Percentiles rank a stretch among this genome's conserved stretches.
These are phyloP conservation scores for Tilletia horrida DNA, from an alignment of 1,284 basidiomycete species.

Conservation along the genomic window DNA sequence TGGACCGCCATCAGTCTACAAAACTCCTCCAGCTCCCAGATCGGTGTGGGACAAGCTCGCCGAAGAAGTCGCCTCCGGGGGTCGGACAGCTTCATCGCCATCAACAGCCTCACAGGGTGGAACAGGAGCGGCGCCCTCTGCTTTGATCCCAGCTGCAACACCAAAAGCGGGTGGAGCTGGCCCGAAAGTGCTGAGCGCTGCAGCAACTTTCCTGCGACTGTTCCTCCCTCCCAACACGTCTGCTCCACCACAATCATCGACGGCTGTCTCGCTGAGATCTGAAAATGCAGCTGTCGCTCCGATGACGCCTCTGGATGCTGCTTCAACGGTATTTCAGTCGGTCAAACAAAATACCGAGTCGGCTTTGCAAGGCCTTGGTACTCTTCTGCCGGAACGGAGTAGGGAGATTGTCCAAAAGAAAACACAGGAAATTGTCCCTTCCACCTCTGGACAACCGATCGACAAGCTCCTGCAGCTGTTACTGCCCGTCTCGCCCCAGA, in stretches of 20 bases:
- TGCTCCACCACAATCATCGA: neutral
- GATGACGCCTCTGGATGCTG: constrained; percentile 6
- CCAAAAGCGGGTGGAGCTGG: neutral
- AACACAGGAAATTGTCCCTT: neutral
- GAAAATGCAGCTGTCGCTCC: neutral
- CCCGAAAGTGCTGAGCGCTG: neutral
- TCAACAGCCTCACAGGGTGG: neutral
- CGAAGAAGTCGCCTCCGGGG: constrained; percentile 2
- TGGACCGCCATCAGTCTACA: neutral
- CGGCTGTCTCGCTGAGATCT: neutral
- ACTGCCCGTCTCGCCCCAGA: constrained; percentile 1
- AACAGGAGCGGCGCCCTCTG: neutral
- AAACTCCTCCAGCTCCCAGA: neutral
- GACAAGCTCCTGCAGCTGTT: neutral
- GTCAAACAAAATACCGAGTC: neutral
- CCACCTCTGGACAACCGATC: neutral
- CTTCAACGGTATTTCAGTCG: neutral
- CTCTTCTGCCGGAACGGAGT: neutral
- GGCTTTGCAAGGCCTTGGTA: neutral
- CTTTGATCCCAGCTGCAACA: neutral
- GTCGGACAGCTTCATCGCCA: neutral
- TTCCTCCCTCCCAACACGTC: constrained; percentile 3
- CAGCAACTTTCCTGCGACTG: neutral
- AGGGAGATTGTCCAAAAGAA: neutral
- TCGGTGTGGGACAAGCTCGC: constrained; percentile 16